Evolutionary conservation across 305 asterid species (phyloP), one percentile per base, ranked within the genome.

Genomic region (Fraxinus velutina): DNA sequence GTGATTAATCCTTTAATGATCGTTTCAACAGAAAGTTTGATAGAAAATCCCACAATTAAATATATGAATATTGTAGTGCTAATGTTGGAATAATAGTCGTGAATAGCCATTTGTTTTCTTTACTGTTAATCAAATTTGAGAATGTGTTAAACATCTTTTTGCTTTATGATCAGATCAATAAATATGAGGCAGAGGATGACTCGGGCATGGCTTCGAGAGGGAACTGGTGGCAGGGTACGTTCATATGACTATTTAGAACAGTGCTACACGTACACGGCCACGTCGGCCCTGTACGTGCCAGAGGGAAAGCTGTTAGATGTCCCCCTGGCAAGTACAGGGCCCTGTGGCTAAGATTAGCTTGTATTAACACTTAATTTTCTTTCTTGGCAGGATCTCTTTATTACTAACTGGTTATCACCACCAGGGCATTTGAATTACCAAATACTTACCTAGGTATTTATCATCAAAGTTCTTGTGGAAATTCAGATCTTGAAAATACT

Each of bases 141-240:
- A 22, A 19, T 66, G 30, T 66, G 29, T 78, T 29, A 21, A 30
- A 30, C 37, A 13, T 17, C 24, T 34, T 5, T 44, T 2, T 78
- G 44, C 17, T 55, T 2, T 52, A 4, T 55, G n/a, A 9, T 83
- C 86, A 92, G 96, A 88, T 86, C 84, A 88, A 82, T 44, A 89
- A 91, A 84, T 96, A 94, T 15, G 89, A 85, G 0, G 92, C 87
- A 72, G 97, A 92, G 81, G 97, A 93, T 74, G 97, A 91, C 77
- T 83, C 91, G 0, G 93, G 87, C 81, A 84, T 89, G 73, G 98
- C 97, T 82, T 93, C 97, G 0, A 89, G 97, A 72, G 98, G 98
- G 44, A 92, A 94, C 79, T 94, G 98, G 98, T 94, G 98, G 98
- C 94, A 90, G 90, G 98, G 98, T 92, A 81, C 60, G 79, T 62